Percentiles rank a stretch among this genome's conserved stretches.
phyloP scores from a whole-genome alignment of 176 grass and related monocot genomes.

The Musa acuminata region DNA sequence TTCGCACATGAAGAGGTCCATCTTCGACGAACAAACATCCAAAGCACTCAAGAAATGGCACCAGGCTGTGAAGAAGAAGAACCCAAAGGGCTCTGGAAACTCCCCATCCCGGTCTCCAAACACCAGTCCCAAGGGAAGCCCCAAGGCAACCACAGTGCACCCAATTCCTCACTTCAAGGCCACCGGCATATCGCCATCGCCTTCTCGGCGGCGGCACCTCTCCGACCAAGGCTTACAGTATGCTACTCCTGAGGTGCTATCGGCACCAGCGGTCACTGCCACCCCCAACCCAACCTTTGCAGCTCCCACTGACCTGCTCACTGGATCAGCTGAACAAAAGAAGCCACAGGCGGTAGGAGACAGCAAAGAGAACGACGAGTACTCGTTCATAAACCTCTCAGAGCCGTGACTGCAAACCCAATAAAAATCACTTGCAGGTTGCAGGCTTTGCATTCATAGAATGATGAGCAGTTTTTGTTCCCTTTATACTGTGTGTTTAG shows the following conservation, averaged over 20 bases:
- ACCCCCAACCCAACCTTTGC: not conserved
- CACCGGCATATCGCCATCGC: not conserved
- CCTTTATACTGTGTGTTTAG: too few relatives aligned
- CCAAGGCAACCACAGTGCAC: not conserved
- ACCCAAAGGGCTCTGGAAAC: too few relatives aligned
- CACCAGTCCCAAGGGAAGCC: too few relatives aligned
- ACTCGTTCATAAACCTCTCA: not conserved
- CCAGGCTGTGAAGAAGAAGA: constrained; percentile 9
- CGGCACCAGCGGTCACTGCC: not conserved
- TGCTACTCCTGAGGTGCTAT: not conserved
- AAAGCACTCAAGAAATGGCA: constrained; percentile 14
- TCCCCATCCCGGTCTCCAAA: not conserved
- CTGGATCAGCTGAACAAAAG: not conserved
- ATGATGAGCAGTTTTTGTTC: too few relatives aligned
- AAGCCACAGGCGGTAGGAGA: not conserved
- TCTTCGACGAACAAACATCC: constrained; percentile 12
- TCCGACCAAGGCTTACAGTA: not conserved
- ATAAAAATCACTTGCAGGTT: not conserved
- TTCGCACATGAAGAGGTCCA: constrained; percentile 11
- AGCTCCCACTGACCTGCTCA: not conserved
- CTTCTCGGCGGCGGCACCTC: not conserved
- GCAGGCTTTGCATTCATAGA: too few relatives aligned
- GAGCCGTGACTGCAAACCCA: not conserved
- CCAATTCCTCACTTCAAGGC: not conserved
- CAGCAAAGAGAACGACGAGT: not conserved